phyloP scores from a whole-genome alignment of 2,329 filamentous ascomycete species.

The Leptographium wingfieldii region DNA sequence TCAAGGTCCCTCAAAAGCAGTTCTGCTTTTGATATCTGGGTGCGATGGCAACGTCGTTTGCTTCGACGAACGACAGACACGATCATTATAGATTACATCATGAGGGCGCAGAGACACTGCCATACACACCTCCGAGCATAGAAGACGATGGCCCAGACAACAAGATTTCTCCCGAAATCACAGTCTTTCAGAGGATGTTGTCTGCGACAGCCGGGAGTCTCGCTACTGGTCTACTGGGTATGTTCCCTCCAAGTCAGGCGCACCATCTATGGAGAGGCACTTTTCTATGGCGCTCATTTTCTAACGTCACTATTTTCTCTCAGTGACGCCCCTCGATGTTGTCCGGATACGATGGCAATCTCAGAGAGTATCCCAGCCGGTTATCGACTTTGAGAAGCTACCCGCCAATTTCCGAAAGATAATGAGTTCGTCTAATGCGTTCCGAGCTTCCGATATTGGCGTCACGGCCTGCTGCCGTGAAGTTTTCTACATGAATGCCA shows the following conservation, averaged over 20 bases:
- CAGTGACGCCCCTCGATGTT: constrained; percentile 91
- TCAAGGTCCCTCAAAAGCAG: background rate
- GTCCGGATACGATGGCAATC: constrained; percentile 91
- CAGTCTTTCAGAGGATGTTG: constrained; percentile 81
- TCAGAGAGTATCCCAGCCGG: constrained; percentile 38
- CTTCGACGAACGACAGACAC: constrained; percentile 18
- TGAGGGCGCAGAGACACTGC: constrained; percentile 17
- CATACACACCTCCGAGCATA: constrained; percentile 20
- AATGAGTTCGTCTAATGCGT: constrained; percentile 46
- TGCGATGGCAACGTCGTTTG: constrained; percentile 4
- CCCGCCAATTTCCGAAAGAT: constrained; percentile 43
- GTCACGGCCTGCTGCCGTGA: constrained; percentile 93
- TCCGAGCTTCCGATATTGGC: constrained; percentile 69
- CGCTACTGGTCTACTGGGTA: constrained; percentile 77
- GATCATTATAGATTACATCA: constrained; percentile 27
- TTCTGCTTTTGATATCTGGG: too few relatives aligned
- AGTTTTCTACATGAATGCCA: constrained; percentile 91
- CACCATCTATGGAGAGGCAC: too few relatives aligned
- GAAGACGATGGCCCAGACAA: constrained; percentile 12
- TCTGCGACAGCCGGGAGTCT: constrained; percentile 86
- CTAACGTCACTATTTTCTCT: background rate
- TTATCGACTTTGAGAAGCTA: constrained; percentile 26
- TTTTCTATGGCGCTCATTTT: background rate
- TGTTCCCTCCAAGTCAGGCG: background rate
- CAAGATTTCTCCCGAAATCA: constrained; percentile 50